Evolutionary conservation across 805 yeast species (phyloP), one percentile per base, ranked within the genome.

Genomic region (Candida lessepsii): DNA sequence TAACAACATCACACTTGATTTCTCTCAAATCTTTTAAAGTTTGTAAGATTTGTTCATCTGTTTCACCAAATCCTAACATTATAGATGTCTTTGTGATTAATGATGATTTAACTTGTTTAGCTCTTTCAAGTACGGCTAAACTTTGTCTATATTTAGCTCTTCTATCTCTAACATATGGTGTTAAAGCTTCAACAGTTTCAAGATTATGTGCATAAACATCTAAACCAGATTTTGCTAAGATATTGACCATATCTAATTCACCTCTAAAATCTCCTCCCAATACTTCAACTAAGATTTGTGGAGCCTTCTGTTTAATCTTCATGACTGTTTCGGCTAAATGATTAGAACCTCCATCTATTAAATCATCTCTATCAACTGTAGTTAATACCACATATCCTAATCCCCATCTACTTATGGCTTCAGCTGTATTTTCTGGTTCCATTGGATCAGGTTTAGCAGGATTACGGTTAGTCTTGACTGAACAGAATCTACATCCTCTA

Each of bases 401-500:
- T 0, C 98, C 98, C 99, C 99, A 93, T 64, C 96, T 81, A 29
- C 87, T 80, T 44, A 93, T 89, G 21, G 99, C 99, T 53, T 86
- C 96, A 0, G 98, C 98, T 0, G 99, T 95, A 55, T 93, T 88
- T 57, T 87, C 96, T 1, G 99, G 99, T 63, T 93, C 99, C 72
- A 75, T 80, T 15, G 97, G 96, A 66, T 93, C 99, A 6, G 95
- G 83, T 8, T 89, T 80, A 1, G 83, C 80, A 1, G 99, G 99
- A 1, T 67, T 67, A 55, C 99, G 76, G 60, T 81, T 82, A 1
- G 99, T 93, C 63, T 93, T 93, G 34, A 93, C 99, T 1, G 96
- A 86, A 61, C 99, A 93, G 66, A 93, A 93, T 48, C 99, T 75
- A 60, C 99, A 93, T n/a, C 99, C 99, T 66, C 99, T 76, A 1